Evolutionary conservation across 2,329 filamentous ascomycete species (phyloP), one percentile per base, ranked within the genome.

Genomic region (Alternaria sp.): DNA sequence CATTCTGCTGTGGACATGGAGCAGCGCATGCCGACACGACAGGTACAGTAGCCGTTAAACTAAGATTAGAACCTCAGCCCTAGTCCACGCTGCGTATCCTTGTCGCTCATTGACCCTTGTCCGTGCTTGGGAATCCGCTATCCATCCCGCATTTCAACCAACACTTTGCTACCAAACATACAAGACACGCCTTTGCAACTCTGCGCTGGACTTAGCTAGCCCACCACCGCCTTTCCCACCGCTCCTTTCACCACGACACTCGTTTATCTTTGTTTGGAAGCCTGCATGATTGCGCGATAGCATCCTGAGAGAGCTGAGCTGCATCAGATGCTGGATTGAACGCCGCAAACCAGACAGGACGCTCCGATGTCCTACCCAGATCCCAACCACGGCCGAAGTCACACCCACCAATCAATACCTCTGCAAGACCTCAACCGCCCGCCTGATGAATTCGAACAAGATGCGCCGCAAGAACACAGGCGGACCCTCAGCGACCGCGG

Each of bases 391-490:
- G 78, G 81, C 63, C 80, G 81, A 66, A 79, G 80, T 63, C 81
- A 84, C 28, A 79, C 80, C 59, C 81, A 83, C 61, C 85, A 86
- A 71, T 89, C 89, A 63, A 94, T 95, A 80, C 91, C 90, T 61
- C 82, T 94, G 59, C 89, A 89, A 77, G 86, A 82, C 68, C 78
- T 83, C 61, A 77, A 77, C 65, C 76, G 75, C 48, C 78, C 77
- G 62, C 76, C 76, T 22, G 78, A 78, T 62, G 68, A 76, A 36
- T 59, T 75, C 48, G 69, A 74, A 44, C 63, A 73, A 28, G 61
- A 67, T 58, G 71, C 71, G 51, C 66, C 72, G 52, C 64, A 70
- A 18, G 68, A 76, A 55, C 72, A 77, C 58, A 79, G 81, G 65
- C 73, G 80, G 55, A 83, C 81, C n/a, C 75, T 84, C 60, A 83